These are phyloP conservation scores for Phytophthora parvispora DNA, from an alignment of 352 stramenopile genomes.

Conservation along the genomic window DNA sequence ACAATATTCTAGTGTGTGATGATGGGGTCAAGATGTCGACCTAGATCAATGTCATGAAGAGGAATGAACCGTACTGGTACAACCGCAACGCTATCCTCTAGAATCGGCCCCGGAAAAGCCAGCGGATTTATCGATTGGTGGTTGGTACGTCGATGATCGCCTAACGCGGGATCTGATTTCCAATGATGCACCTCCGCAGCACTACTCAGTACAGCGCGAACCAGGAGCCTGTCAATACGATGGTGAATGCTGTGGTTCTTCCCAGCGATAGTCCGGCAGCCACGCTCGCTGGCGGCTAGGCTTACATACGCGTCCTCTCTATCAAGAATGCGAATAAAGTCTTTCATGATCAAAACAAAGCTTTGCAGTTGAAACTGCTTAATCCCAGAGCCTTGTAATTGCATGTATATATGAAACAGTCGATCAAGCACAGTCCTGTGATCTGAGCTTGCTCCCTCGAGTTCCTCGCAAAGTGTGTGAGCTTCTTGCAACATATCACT, in stretches of 20 bases:
- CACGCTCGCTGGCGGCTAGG: neutral
- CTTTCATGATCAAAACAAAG: neutral
- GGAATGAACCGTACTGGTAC: neutral
- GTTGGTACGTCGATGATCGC: no score
- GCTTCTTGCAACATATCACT: neutral
- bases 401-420: neutral
- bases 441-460: neutral
- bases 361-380: neutral
- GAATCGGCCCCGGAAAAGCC: neutral
- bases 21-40: neutral
- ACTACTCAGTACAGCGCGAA: neutral
- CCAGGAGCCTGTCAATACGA: neutral
- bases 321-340: neutral
- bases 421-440: neutral
- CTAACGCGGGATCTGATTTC: neutral
- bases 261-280: neutral
- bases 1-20: neutral
- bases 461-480: neutral
- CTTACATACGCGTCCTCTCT: neutral
- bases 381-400: neutral
- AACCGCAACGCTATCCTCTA: neutral
- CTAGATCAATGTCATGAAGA: neutral
- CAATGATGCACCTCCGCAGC: neutral
- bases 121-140: no score
- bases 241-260: neutral